Evolutionary conservation across 2,329 filamentous ascomycete species (phyloP).

Genomic region (Trichoderma cornu-damae): DNA sequence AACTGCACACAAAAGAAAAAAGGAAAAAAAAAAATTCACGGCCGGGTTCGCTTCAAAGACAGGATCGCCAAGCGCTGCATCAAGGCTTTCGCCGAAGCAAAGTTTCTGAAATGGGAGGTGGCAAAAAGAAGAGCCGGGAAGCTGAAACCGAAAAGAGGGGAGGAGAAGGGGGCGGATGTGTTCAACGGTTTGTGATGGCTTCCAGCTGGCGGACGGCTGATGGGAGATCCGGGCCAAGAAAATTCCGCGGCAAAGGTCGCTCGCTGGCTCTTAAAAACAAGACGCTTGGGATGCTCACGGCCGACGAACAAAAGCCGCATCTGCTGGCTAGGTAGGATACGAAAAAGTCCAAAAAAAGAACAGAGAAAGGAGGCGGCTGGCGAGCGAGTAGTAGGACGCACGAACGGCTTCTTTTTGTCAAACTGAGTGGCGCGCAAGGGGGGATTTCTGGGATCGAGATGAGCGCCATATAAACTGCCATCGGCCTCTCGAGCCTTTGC

Average conservation of each 20-base stretch:
- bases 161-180: too few species aligned
- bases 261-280: slow-evolving; percentile 4
- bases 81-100: background rate
- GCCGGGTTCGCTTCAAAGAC: background rate
- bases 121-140: background rate
- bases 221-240: background rate
- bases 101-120: too few species aligned
- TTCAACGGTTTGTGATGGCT: background rate
- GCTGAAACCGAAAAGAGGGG: background rate
- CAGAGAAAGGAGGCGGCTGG: slow-evolving; percentile 9
- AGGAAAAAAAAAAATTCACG: background rate
- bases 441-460: background rate
- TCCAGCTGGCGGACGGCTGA: background rate
- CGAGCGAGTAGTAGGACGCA: background rate
- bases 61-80: background rate
- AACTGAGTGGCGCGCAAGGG: background rate
- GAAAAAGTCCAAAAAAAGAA: slow-evolving; percentile 28
- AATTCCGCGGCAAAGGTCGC: slow-evolving; percentile 1
- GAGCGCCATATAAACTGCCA: background rate
- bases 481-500: background rate
- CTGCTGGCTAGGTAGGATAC: slow-evolving; percentile 11
- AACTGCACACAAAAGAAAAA: background rate
- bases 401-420: background rate
- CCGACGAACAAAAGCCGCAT: background rate
- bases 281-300: slow-evolving; percentile 6